phyloP scores from a whole-genome alignment of 2,329 filamentous ascomycete species.

The Pestalotiopsis sp. region DNA sequence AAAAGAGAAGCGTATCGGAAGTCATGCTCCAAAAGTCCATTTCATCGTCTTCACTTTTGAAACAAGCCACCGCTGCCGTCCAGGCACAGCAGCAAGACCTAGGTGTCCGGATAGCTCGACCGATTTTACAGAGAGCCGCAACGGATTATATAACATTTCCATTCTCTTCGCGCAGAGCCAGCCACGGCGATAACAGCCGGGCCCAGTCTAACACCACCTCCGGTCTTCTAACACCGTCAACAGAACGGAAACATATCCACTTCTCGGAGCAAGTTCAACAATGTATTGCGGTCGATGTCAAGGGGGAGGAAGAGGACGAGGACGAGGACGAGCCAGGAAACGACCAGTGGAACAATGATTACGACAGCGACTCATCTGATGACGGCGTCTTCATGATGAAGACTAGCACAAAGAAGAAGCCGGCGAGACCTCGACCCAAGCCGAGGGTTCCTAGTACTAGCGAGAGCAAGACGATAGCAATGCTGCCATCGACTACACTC shows the following conservation, averaged over 20 bases:
- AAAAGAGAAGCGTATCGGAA: conserved; percentile 96
- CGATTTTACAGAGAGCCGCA: conserved; percentile 62
- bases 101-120: conserved; percentile 48
- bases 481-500: conserved; percentile 82
- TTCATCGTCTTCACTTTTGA: conserved; percentile 84
- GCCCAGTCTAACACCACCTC: conserved; percentile 72
- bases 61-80: conserved; percentile 84
- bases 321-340: conserved; percentile 64
- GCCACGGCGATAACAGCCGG: conserved; percentile 65
- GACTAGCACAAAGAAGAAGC: conserved; percentile 57
- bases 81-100: conserved; percentile 78
- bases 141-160: conserved; percentile 72
- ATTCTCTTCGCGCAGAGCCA: conserved; percentile 63
- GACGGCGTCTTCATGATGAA: conserved; percentile 89
- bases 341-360: conserved; percentile 38
- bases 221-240: conserved; percentile 63
- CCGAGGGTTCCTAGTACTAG: conserved; percentile 46
- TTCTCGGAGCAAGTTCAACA: conserved; percentile 97
- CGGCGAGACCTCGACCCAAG: conserved; percentile 51
- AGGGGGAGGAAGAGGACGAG: conserved; percentile 76
- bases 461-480: conserved; percentile 86
- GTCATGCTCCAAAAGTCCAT: conserved; percentile 89
- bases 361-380: conserved; percentile 73
- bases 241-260: conserved; percentile 83
- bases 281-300: conserved; percentile 89